phyloP scores from a whole-genome alignment of 1,139 yeast species.

The Pichia sp. region DNA sequence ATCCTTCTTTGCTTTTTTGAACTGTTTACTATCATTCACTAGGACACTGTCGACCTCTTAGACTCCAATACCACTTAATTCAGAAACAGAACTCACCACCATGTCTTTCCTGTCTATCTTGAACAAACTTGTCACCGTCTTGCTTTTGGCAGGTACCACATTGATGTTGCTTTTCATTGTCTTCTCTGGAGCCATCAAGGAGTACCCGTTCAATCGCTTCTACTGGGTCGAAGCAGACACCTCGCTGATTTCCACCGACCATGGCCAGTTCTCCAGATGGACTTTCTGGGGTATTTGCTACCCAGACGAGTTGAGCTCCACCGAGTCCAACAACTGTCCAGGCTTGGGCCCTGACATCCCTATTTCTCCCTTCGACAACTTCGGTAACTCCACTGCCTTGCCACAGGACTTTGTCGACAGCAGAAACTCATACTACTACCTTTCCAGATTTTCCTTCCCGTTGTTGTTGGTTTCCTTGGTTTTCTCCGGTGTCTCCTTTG shows the following conservation, averaged over 20 bases:
- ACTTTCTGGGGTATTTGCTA: conserved; percentile 80
- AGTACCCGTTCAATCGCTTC: conserved; percentile 59
- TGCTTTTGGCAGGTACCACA: conserved; percentile 42
- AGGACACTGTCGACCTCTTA: not conserved
- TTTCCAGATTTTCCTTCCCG: conserved; percentile 68
- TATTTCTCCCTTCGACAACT: conserved; percentile 69
- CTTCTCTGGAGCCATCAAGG: conserved; percentile 60
- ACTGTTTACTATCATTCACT: not conserved
- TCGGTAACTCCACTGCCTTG: conserved; percentile 45
- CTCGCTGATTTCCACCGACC: conserved; percentile 50
- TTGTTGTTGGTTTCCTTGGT: conserved; percentile 58
- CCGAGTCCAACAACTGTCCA: conserved; percentile 30
- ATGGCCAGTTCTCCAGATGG: conserved; percentile 55
- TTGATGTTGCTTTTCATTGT: conserved; percentile 57
- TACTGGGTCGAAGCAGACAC: conserved; percentile 76
- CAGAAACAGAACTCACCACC: not conserved
- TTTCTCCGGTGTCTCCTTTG: conserved; percentile 47
- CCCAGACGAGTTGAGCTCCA: conserved; percentile 24
- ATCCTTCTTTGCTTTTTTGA: too few species aligned
- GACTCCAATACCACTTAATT: not conserved
- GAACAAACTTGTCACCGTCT: conserved; percentile 23
- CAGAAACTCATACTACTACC: conserved; percentile 59
- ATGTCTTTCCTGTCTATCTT: conserved; percentile 3
- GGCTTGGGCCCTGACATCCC: conserved; percentile 56
- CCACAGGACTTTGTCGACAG: conserved; percentile 53